Conservation (phyloP, 352 stramenopile species). For the Phytophthora cactorum region DNA sequence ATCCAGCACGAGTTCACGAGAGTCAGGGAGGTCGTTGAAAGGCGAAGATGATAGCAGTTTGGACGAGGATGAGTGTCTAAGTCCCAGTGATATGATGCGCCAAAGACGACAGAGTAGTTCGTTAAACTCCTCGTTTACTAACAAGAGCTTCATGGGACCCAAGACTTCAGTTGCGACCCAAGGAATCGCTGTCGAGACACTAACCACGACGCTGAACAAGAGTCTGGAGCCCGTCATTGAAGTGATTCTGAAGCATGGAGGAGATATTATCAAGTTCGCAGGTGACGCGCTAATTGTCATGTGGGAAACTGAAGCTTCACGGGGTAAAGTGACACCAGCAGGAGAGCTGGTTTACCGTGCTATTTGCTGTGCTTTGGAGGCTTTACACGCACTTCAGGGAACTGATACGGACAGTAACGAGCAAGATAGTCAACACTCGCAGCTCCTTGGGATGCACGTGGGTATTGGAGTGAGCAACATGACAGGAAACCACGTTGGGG, state of each 20-base stretch:
- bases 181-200: conserved; percentile 71
- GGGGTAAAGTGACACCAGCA: conserved; percentile 35
- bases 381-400: conserved; percentile 48
- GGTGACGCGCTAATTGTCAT: conserved; percentile 83
- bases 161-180: conserved; percentile 55
- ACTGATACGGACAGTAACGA: conserved; percentile 8
- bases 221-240: conserved; percentile 82
- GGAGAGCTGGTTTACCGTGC: conserved; percentile 67
- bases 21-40: conserved; percentile 10
- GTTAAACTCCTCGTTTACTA: conserved; percentile 7
- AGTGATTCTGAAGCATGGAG: conserved; percentile 72
- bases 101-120: conserved; percentile 40
- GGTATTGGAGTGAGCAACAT: conserved; percentile 81
- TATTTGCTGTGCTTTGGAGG: conserved; percentile 63
- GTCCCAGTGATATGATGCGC: conserved; percentile 49
- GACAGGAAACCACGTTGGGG: conserved; percentile 83
- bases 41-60: conserved; percentile 10
- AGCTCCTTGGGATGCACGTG: conserved; percentile 79
- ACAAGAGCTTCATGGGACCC: conserved; percentile 54
- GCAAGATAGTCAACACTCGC: conserved; percentile 16
- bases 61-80: conserved; percentile 19
- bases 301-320: conserved; percentile 74
- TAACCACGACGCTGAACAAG: conserved; percentile 82
- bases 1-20: conserved; percentile 13
- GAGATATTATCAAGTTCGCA: conserved; percentile 88